A percentile compares a stretch with the other conserved stretches of the same genome.
Evolutionary conservation across 75 land plant species (phyloP).

Genomic region (Selaginella moellendorffii): DNA sequence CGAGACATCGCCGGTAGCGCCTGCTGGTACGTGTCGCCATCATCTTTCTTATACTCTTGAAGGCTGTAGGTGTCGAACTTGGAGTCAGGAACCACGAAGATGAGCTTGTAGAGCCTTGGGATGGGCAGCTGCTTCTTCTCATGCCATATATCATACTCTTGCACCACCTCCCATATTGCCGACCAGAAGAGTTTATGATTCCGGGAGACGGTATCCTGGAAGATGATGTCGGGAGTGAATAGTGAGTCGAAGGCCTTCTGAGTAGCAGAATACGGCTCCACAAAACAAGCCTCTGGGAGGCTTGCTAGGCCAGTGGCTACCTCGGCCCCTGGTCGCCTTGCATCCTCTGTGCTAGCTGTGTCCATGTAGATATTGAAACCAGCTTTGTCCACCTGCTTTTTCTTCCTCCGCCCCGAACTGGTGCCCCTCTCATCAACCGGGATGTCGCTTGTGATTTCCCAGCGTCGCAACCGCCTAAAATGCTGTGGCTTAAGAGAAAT

Average conservation of each 20-base stretch:
- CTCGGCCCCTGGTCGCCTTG: not conserved
- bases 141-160: not conserved
- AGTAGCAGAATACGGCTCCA: not conserved
- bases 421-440: not conserved
- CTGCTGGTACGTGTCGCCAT: not conserved
- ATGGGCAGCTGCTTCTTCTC: not conserved
- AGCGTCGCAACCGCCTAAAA: not conserved
- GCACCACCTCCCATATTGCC: not conserved
- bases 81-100: not conserved
- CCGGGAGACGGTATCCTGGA: not conserved
- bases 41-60: not conserved
- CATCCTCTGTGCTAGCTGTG: not conserved
- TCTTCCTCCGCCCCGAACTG: not conserved
- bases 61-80: not conserved
- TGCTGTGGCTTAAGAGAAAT: not conserved
- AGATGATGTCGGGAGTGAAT: not conserved
- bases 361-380: constrained; percentile 1
- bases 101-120: not conserved
- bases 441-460: not conserved
- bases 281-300: not conserved
- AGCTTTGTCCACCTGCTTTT: not conserved
- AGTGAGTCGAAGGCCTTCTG: not conserved
- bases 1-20: not conserved
- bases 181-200: constrained; percentile 1
- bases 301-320: not conserved